phyloP scores from a whole-genome alignment of 495 filamentous ascomycete genomes.

The Aspergillus leporis region DNA sequence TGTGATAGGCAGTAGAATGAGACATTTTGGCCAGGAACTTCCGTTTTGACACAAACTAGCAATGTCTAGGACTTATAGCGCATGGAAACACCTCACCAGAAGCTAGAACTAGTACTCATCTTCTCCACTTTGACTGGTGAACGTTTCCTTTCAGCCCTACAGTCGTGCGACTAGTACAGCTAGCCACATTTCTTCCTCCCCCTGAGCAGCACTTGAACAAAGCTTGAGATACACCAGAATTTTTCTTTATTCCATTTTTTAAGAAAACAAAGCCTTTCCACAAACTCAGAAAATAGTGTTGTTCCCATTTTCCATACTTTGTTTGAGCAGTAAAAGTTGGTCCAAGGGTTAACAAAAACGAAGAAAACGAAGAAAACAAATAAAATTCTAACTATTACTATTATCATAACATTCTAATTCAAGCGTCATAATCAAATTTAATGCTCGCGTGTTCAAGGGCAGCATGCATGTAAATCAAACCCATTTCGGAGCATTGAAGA shows the following conservation, averaged over 20 bases:
- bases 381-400: not conserved
- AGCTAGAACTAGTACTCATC: not conserved
- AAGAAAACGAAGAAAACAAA: not conserved
- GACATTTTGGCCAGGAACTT: not conserved
- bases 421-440: not conserved
- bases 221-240: too few species aligned
- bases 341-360: not conserved
- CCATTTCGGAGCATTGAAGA: not conserved
- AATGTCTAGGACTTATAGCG: conserved; percentile 1
- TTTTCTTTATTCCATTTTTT: too few species aligned
- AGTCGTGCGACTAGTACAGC: not conserved
- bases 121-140: conserved; percentile 7
- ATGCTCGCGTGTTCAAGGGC: not conserved
- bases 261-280: too few species aligned
- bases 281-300: too few species aligned
- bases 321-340: too few species aligned
- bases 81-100: conserved; percentile 1
- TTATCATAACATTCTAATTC: not conserved
- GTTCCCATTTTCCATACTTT: too few species aligned
- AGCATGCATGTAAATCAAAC: not conserved
- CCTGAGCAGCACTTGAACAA: not conserved
- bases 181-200: not conserved
- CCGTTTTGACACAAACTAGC: not conserved
- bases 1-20: not conserved
- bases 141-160: conserved; percentile 11